A percentile compares a stretch with the other conserved stretches of the same genome.
phyloP scores from a whole-genome alignment of 2,329 filamentous ascomycete species.

The Microcera coccophila region DNA sequence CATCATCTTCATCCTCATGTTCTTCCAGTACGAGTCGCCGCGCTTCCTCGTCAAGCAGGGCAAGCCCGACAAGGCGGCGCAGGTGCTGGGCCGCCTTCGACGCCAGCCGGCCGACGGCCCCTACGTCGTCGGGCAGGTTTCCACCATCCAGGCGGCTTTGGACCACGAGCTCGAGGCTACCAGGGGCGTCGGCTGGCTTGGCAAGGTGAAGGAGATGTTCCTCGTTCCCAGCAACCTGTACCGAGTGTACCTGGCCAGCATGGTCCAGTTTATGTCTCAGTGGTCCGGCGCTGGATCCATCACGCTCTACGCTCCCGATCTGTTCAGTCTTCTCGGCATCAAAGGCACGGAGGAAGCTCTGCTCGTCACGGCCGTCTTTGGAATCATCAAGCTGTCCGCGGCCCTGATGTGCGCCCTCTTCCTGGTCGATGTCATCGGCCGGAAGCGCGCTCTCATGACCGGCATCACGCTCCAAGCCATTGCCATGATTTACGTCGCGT shows the following conservation, averaged over 20 bases:
- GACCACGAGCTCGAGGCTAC: slow-evolving; percentile 70
- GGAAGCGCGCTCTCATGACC: slow-evolving; percentile 61
- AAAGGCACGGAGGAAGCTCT: slow-evolving; percentile 65
- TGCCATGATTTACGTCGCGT: slow-evolving; percentile 59
- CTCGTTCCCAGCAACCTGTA: slow-evolving; percentile 66
- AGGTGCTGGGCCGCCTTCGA: slow-evolving; percentile 55
- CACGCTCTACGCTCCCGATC: slow-evolving; percentile 70
- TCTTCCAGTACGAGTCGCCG: slow-evolving; percentile 66
- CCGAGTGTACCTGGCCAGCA: slow-evolving; percentile 63
- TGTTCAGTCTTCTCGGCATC: slow-evolving; percentile 69
- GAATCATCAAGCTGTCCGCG: slow-evolving; percentile 67
- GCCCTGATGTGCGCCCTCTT: slow-evolving; percentile 69
- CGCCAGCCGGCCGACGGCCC: slow-evolving; percentile 56
- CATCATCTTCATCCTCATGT: slow-evolving; percentile 65
- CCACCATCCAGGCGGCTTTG: slow-evolving; percentile 60
- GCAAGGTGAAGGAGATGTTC: slow-evolving; percentile 66
- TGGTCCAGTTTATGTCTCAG: slow-evolving; percentile 68
- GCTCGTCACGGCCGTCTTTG: slow-evolving; percentile 71
- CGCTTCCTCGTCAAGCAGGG: slow-evolving; percentile 66
- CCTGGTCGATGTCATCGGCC: slow-evolving; percentile 74
- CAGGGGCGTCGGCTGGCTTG: slow-evolving; percentile 59
- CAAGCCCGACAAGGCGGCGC: slow-evolving; percentile 54
- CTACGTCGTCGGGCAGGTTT: slow-evolving; percentile 59
- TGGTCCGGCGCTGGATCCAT: slow-evolving; percentile 72
- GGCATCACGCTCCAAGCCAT: slow-evolving; percentile 59